These are phyloP conservation scores for Trichoderma afroharzianum DNA, from an alignment of 2,329 filamentous ascomycete genomes.

Conservation along the genomic window DNA sequence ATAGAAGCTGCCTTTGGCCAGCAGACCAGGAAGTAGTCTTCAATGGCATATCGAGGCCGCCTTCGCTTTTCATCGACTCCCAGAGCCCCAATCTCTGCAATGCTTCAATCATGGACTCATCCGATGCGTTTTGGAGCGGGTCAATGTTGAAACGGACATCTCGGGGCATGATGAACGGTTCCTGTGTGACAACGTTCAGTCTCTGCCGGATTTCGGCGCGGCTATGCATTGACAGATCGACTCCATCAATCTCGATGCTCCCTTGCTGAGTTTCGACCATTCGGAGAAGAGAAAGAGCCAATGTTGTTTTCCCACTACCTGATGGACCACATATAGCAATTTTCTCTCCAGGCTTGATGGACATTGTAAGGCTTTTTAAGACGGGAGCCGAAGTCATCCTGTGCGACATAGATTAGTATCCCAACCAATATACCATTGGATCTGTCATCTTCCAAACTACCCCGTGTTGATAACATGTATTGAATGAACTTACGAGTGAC, in stretches of 20 bases:
- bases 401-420: background rate
- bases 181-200: background rate
- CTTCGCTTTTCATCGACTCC: background rate
- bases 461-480: background rate
- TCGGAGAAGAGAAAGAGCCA: background rate
- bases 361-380: background rate
- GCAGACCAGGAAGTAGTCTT: background rate
- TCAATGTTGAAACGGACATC: background rate
- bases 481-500: background rate
- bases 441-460: background rate
- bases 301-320: background rate
- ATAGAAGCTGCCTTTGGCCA: background rate
- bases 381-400: background rate
- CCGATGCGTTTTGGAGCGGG: background rate
- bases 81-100: background rate
- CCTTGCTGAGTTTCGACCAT: background rate
- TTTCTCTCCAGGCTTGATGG: background rate
- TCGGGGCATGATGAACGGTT: background rate
- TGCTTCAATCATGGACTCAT: background rate
- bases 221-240: background rate
- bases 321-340: background rate
- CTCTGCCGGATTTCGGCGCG: background rate
- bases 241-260: background rate
- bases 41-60: background rate
- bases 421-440: background rate